Percentiles rank a stretch among this genome's conserved stretches.
Conservation (phyloP, 768 basidiomycete species). For the Pulveroboletus sp. region DNA sequence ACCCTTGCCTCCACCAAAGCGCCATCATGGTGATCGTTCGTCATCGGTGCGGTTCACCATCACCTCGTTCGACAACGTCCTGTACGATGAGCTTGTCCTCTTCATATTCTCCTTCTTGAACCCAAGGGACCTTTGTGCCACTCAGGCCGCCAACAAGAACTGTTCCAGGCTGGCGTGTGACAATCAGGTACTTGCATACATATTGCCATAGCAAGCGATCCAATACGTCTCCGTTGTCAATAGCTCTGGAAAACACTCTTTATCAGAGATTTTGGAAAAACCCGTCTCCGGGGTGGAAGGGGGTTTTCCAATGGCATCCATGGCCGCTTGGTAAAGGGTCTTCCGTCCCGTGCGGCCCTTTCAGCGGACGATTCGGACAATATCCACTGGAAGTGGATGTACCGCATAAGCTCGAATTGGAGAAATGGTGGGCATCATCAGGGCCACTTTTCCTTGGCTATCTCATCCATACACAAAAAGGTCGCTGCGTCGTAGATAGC, state of each 20-base stretch:
- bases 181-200: constrained; percentile 48
- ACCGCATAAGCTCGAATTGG: constrained; percentile 82
- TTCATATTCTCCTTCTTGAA: constrained; percentile 71
- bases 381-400: constrained; percentile 83
- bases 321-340: constrained; percentile 54
- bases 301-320: constrained; percentile 59
- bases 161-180: constrained; percentile 68
- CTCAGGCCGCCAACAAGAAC: constrained; percentile 59
- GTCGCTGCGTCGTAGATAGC: constrained; percentile 56
- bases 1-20: constrained; percentile 57
- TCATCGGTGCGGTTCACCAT: constrained; percentile 12
- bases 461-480: constrained; percentile 38
- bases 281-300: constrained; percentile 63
- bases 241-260: constrained; percentile 72
- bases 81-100: constrained; percentile 77
- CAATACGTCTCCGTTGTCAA: constrained; percentile 3
- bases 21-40: constrained; percentile 35
- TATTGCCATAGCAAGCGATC: background rate
- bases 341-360: constrained; percentile 49
- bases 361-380: constrained; percentile 29
- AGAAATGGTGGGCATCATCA: constrained; percentile 53
- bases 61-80: constrained; percentile 48
- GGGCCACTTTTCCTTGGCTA: constrained; percentile 12
- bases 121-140: constrained; percentile 62
- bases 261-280: constrained; percentile 60